Evolutionary conservation across 2,329 filamentous ascomycete species (phyloP), one percentile per base, ranked within the genome.

Genomic region (Neofusicoccum kwambonambiense): DNA sequence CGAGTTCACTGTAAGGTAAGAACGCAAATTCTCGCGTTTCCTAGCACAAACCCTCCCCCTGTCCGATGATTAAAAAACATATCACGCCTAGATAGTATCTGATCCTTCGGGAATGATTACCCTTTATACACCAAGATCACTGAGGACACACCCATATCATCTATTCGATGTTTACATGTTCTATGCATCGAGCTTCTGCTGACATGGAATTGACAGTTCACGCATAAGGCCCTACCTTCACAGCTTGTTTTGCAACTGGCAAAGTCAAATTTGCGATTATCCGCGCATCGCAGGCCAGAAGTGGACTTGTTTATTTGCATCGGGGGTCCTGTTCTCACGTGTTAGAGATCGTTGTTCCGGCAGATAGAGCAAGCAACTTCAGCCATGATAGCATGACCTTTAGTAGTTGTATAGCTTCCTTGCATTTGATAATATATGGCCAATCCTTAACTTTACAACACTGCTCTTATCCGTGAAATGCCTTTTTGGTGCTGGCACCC

Each of bases 71-170:
- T 88, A 89, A 76, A 88, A 83, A 73, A 74, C 74, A 77, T 82
- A 78, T 82, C 83, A 82, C 83, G 72, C 73, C 74, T 89, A 89
- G 87, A 89, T 88, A 88, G 86, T 88, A 88, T 78, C 80, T 87
- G 86, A 88, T 71, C 82, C 79, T 82, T 75, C 72, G 76, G 81
- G 80, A 70, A 81, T 88, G 86, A 87, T 82, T 79, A 31, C 27
- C 82, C 34, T 52, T 76, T 81, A 76, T 82, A 83, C 84, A 88
- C 86, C 86, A 88, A 88, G 86, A 88, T 88, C 86, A 85, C 86
- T 88, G 86, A 88, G 84, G 83, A 77, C 72, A 65, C 63, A 42
- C 5, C 41, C 49, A 45, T 11, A 42, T 22, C 35, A 54, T n/a
- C 6, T 3, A 54, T 12, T 61, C 47, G 44, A 41, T 47, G 15